Evolutionary conservation across 352 stramenopile genomes (phyloP), one percentile per base, ranked within the genome.

Genomic region (Phytophthora pinifolia): DNA sequence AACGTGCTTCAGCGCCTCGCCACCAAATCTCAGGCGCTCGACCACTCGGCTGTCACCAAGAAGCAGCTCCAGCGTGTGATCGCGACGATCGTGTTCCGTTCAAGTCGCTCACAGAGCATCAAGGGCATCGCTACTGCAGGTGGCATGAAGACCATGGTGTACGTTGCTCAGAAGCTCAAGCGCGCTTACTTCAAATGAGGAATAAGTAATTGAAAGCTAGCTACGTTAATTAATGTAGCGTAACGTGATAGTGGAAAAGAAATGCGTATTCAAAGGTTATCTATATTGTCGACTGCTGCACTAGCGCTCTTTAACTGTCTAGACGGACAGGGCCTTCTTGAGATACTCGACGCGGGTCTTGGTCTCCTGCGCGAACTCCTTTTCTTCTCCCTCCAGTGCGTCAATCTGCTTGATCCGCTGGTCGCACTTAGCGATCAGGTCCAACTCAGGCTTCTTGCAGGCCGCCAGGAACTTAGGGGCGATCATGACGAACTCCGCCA

Each of bases 91-190:
- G 85, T 96, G 31, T 79, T 83, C 29, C 72, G 78, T n/a, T 94
- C 83, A 54, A 96, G 88, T 56, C 79, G 84, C 27, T 86, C 86
- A 9, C 88, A 96, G 63, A 92, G 86, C 67, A 92, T 92, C 56
- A 96, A 96, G 51, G 84, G 88, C 43, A 91, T 96, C 29, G 72
- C 86, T 18, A 96, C 88, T 13, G 88, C 84, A 29, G 88, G 88
- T 9, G 79, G 67, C 15, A 50, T 86, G 31, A 96, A 96, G 49
- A 86, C 83, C 6, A 75, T 90, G 33, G 47, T 80, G 29, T 96
- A 96, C 52, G 72, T 92, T 4, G 71, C 75, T 27, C 76, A 92
- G 58, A 96, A 96, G 57, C 68, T 96, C 14, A 83, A 92, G 36
- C 87, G 84, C n/a, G 85, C 84, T 8, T 94, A 93, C 57, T 83